These are phyloP conservation scores for Pleurotus pulmonarius DNA, from an alignment of 768 basidiomycete species.

Conservation along the genomic window DNA sequence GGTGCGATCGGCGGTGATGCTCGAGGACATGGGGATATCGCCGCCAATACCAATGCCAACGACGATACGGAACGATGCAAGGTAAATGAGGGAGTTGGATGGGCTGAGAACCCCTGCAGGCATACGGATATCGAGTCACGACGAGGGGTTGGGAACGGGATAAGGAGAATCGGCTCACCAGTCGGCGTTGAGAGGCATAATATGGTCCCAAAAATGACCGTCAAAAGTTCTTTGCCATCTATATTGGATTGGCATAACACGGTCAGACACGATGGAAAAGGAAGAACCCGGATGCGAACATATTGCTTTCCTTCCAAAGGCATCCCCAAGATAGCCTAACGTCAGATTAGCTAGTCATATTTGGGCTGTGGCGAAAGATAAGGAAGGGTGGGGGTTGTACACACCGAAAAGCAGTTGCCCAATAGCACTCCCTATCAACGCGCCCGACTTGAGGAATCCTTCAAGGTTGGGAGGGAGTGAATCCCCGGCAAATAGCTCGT, in stretches of 20 bases:
- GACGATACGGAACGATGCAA: conserved; percentile 63
- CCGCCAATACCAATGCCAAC: conserved; percentile 79
- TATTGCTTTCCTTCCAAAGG: conserved; percentile 64
- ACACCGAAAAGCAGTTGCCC: conserved; percentile 63
- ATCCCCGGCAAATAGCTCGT: conserved; percentile 50
- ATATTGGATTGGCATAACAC: not conserved
- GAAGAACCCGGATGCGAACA: conserved; percentile 30
- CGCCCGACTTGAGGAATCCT: conserved; percentile 60
- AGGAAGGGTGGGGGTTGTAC: not conserved
- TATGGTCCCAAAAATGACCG: conserved; percentile 77
- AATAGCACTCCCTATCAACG: conserved; percentile 71
- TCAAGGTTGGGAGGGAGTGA: conserved; percentile 50
- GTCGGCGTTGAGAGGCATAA: conserved; percentile 65
- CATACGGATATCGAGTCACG: not conserved
- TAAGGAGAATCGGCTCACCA: conserved; percentile 23
- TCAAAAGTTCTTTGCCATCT: conserved; percentile 78
- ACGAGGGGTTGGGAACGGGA: not conserved
- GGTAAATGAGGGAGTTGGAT: conserved; percentile 53
- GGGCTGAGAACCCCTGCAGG: conserved; percentile 36
- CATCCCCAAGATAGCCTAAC: conserved; percentile 60
- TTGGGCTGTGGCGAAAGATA: too few species aligned
- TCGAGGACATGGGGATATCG: conserved; percentile 76
- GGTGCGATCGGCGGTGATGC: conserved; percentile 63
- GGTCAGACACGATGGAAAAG: too few species aligned
- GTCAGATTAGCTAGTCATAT: not conserved